Evolutionary conservation across 73 alveolate genomes (phyloP).

Genomic region (Tetrahymena malaccensis): DNA sequence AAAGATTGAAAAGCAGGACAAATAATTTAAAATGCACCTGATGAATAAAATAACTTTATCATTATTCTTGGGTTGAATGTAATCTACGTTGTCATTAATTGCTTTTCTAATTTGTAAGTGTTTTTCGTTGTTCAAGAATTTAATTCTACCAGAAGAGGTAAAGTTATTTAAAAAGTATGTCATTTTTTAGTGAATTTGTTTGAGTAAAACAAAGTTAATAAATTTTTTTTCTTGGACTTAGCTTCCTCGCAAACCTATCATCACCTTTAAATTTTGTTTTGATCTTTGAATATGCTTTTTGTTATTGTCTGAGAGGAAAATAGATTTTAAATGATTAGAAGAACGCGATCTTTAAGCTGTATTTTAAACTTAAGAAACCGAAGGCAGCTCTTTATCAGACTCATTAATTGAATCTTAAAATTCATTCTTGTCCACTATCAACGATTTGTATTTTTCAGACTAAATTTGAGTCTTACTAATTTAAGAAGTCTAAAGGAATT

Average conservation of each 20-base stretch:
- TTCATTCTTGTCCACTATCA: not conserved
- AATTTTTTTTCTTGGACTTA: not conserved
- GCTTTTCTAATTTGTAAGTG: not conserved
- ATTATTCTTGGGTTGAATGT: not conserved
- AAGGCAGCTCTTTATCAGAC: not conserved
- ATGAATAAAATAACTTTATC: not conserved
- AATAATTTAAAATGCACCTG: not conserved
- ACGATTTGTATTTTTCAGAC: no score
- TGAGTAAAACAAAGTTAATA: not conserved
- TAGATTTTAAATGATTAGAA: not conserved
- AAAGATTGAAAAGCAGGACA: not conserved
- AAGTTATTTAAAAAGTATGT: not conserved
- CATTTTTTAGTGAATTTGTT: not conserved
- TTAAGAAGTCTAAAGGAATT: not conserved
- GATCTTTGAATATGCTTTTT: not conserved
- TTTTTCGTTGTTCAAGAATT: not conserved
- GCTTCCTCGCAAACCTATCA: not conserved
- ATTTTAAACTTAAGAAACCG: not conserved
- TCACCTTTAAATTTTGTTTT: not conserved
- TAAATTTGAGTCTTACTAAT: not conserved
- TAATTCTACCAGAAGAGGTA: not conserved
- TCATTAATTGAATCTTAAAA: not conserved
- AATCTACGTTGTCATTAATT: not conserved
- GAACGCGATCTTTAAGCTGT: not conserved
- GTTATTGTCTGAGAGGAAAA: not conserved